A percentile compares a stretch with the other conserved stretches of the same genome.
These are phyloP conservation scores for Elongisporangium senticosum DNA, from an alignment of 352 stramenopile species.

Conservation along the genomic window DNA sequence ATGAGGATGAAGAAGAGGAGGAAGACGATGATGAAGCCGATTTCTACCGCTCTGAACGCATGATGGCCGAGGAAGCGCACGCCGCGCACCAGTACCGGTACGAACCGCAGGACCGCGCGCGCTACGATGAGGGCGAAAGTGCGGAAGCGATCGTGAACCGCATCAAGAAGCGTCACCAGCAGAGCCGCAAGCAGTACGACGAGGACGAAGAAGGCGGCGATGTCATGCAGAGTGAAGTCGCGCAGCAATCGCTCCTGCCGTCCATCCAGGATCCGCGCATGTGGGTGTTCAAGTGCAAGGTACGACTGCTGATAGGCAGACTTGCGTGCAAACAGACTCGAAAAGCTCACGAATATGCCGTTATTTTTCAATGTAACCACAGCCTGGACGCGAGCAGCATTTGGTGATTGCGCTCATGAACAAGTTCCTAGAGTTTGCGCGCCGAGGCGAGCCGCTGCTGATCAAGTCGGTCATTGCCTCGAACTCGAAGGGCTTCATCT, in stretches of 20 bases:
- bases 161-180: constrained; percentile 86
- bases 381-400: constrained; percentile 80
- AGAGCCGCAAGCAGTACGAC: constrained; percentile 80
- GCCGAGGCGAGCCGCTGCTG: constrained; percentile 74
- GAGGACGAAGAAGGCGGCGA: constrained; percentile 81
- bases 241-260: constrained; percentile 82
- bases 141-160: constrained; percentile 83
- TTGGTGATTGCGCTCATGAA: constrained; percentile 87
- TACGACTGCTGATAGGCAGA: constrained; percentile 8
- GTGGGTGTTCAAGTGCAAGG: constrained; percentile 91
- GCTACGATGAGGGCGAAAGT: constrained; percentile 76
- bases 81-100: constrained; percentile 60
- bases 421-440: constrained; percentile 84
- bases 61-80: constrained; percentile 74
- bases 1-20: constrained; percentile 84
- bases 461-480: constrained; percentile 85
- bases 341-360: background rate
- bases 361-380: constrained; percentile 5
- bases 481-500: constrained; percentile 88
- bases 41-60: constrained; percentile 73
- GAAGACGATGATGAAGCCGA: constrained; percentile 77
- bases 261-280: constrained; percentile 87
- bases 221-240: constrained; percentile 80
- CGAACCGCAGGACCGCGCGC: constrained; percentile 63
- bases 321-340: background rate